Evolutionary conservation across 73 alveolate genomes (phyloP).

Genomic region (Symbiodinium pilosum): DNA sequence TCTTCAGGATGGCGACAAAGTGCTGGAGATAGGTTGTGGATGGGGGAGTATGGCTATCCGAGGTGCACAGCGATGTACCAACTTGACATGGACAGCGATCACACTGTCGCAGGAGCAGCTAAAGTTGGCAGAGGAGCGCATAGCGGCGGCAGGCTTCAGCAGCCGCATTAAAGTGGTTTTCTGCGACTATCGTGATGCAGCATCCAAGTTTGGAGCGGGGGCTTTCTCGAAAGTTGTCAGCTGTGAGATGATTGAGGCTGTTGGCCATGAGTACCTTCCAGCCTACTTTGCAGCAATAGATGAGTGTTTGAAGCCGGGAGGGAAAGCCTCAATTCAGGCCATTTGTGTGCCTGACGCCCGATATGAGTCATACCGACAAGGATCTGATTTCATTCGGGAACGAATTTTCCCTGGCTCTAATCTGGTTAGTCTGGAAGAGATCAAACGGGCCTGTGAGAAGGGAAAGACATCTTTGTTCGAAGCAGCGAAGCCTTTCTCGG

Average conservation of each 20-base stretch:
- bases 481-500: not conserved
- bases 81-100: constrained; percentile 18
- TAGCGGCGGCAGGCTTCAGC: constrained; percentile 1
- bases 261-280: constrained; percentile 26
- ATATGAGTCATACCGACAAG: not conserved
- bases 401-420: constrained; percentile 2
- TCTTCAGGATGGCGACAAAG: not conserved
- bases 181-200: constrained; percentile 41
- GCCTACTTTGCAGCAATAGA: constrained; percentile 1
- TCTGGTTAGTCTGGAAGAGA: not conserved
- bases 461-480: not conserved
- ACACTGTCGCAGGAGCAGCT: constrained; percentile 12
- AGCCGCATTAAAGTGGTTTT: not conserved
- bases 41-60: constrained; percentile 18
- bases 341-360: constrained; percentile 13
- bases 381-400: constrained; percentile 23
- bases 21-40: constrained; percentile 23
- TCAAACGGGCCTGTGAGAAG: not conserved
- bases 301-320: constrained; percentile 10
- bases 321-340: not conserved
- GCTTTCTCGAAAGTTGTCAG: constrained; percentile 21
- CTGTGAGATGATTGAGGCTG: constrained; percentile 27
- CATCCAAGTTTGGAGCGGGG: not conserved
- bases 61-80: constrained; percentile 5
- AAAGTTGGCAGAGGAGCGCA: not conserved